Conservation (phyloP, 164 flowering plant species). For the Aristolochia contorta region DNA sequence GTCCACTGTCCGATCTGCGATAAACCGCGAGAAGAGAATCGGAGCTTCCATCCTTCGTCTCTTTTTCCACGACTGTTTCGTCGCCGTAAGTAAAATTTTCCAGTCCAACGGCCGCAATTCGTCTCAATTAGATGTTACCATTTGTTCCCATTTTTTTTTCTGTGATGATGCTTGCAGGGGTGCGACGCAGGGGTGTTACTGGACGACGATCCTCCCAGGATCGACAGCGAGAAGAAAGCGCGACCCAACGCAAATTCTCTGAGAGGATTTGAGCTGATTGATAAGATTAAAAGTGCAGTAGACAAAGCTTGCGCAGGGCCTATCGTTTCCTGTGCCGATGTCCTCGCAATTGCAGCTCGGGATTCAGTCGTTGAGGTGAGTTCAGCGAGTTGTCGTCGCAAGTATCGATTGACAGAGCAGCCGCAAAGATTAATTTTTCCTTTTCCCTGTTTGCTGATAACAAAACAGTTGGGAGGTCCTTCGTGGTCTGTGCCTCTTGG, state of each 20-base stretch:
- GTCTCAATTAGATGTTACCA: background rate
- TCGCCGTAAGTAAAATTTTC: constrained; percentile 20
- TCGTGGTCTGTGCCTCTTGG: constrained; percentile 21
- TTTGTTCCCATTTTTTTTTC: no score
- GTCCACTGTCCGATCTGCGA: constrained; percentile 19
- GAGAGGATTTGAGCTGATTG: constrained; percentile 41
- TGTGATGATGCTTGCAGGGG: constrained; percentile 25
- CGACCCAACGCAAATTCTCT: constrained; percentile 23
- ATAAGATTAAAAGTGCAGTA: constrained; percentile 26
- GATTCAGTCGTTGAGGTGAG: constrained; percentile 29
- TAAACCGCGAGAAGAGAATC: constrained; percentile 30
- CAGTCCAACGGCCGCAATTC: background rate
- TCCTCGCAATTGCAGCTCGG: constrained; percentile 34
- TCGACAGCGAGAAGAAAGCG: constrained; percentile 32
- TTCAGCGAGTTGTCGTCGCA: background rate
- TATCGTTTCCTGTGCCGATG: constrained; percentile 48
- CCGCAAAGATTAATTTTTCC: background rate
- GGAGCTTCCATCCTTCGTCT: constrained; percentile 42
- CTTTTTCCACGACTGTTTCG: constrained; percentile 49
- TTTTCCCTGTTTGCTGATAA: background rate
- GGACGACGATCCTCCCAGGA: constrained; percentile 29
- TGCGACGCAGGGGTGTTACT: constrained; percentile 51
- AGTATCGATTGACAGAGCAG: background rate
- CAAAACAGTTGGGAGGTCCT: constrained; percentile 5
- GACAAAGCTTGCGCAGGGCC: constrained; percentile 26